Evolutionary conservation across 139 green algal species (phyloP).

Genomic region (Picochlorum sp.): DNA sequence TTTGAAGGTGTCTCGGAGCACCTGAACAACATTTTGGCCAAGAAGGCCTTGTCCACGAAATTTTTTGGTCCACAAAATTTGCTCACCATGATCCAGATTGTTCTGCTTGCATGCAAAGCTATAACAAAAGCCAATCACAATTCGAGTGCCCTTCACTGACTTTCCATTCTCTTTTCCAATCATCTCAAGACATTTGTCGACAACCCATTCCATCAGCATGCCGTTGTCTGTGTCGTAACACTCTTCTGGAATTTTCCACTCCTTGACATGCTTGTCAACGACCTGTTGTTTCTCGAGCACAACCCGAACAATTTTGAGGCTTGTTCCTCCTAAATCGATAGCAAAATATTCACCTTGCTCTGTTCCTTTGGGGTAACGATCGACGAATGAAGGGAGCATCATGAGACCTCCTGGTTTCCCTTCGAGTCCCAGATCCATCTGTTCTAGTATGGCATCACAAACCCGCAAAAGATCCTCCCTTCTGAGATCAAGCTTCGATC

Average conservation of each 20-base stretch:
- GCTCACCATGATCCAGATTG: slow-evolving; percentile 55
- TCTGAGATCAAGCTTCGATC: neutral
- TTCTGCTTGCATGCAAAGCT: slow-evolving; percentile 78
- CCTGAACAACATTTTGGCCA: slow-evolving; percentile 40
- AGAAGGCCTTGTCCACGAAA: slow-evolving; percentile 37
- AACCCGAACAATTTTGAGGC: slow-evolving; percentile 67
- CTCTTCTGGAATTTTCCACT: slow-evolving; percentile 21
- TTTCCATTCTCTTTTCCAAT: neutral
- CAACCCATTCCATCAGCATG: slow-evolving; percentile 21
- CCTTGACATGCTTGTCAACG: slow-evolving; percentile 19
- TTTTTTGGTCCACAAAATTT: slow-evolving; percentile 86
- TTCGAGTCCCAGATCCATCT: slow-evolving; percentile 22
- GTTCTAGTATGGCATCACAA: slow-evolving; percentile 12
- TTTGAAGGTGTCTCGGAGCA: slow-evolving; percentile 33
- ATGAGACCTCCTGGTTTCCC: slow-evolving; percentile 13
- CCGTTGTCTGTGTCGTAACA: slow-evolving; percentile 22
- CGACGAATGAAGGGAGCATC: slow-evolving; percentile 48
- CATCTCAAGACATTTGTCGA: slow-evolving; percentile 14
- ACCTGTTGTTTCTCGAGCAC: slow-evolving; percentile 22
- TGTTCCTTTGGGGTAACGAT: slow-evolving; percentile 40
- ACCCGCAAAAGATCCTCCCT: slow-evolving; percentile 3
- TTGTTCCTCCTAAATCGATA: slow-evolving; percentile 85
- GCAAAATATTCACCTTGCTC: slow-evolving; percentile 69
- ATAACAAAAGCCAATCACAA: slow-evolving; percentile 85
- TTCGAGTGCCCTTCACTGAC: slow-evolving; percentile 2